Percentiles rank a stretch among this genome's conserved stretches.
phyloP scores from a whole-genome alignment of 495 filamentous ascomycete genomes.

The Talaromyces ruber region DNA sequence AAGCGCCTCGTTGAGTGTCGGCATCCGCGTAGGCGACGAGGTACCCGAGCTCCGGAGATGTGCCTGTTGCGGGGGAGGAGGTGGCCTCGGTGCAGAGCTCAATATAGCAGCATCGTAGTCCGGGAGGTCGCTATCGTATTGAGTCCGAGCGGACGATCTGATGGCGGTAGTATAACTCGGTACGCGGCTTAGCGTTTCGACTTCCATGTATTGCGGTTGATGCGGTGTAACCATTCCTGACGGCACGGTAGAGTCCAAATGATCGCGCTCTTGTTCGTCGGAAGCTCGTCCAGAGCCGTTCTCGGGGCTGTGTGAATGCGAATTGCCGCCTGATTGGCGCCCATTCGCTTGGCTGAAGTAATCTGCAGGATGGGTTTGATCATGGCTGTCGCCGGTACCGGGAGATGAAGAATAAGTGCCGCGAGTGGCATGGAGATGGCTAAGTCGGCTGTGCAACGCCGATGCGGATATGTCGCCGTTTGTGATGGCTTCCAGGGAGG shows the following conservation, averaged over 20 bases:
- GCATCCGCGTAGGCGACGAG: background rate
- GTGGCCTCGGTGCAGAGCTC: conserved; percentile 14
- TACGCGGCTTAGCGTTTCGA: conserved; percentile 60
- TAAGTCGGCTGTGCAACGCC: conserved; percentile 54
- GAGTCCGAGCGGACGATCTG: conserved; percentile 43
- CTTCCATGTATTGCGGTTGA: conserved; percentile 54
- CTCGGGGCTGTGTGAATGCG: conserved; percentile 27
- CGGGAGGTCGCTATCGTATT: conserved; percentile 38
- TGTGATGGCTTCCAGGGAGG: conserved; percentile 49
- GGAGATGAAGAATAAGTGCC: conserved; percentile 13
- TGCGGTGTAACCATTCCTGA: conserved; percentile 51
- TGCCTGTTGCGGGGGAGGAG: conserved; percentile 30
- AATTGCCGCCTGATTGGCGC: conserved; percentile 10
- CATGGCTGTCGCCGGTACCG: conserved; percentile 6
- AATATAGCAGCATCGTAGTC: conserved; percentile 43
- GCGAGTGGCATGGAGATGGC: conserved; percentile 40
- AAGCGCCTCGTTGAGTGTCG: conserved; percentile 23
- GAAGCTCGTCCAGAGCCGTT: conserved; percentile 51
- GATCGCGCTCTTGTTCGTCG: conserved; percentile 45
- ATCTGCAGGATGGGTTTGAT: conserved; percentile 10
- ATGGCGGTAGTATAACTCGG: conserved; percentile 77
- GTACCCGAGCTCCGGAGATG: conserved; percentile 24
- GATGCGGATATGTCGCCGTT: conserved; percentile 42
- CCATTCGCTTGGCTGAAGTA: conserved; percentile 12
- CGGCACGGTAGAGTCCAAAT: conserved; percentile 18